phyloP scores from a whole-genome alignment of 2,329 filamentous ascomycete species.

The Ceratocystis albifundus region DNA sequence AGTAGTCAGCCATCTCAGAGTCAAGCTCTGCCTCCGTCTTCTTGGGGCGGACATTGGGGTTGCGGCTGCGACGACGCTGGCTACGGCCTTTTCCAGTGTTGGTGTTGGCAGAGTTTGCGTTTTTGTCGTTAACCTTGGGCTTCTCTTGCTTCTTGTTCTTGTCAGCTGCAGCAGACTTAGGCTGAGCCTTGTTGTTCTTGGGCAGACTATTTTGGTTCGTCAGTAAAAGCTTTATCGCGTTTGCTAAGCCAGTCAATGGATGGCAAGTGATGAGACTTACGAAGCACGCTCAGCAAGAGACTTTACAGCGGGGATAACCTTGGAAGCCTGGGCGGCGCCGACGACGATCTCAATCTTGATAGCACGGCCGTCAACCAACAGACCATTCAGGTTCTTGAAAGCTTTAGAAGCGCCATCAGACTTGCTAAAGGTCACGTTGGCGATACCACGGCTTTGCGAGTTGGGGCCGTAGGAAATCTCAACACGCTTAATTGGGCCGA shows the following conservation, averaged over 20 bases:
- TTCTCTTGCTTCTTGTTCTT: conserved; percentile 50
- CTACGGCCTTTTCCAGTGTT: conserved; percentile 33
- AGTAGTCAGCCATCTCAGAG: conserved; percentile 96
- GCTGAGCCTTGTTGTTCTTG: conserved; percentile 53
- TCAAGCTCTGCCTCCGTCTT: conserved; percentile 95
- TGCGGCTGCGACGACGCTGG: conserved; percentile 39
- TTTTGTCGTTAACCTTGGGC: conserved; percentile 30
- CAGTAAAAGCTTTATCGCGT: conserved; percentile 25
- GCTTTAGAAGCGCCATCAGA: conserved; percentile 74
- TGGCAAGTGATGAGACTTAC: conserved; percentile 34
- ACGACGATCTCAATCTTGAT: conserved; percentile 96
- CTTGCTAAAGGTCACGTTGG: conserved; percentile 76
- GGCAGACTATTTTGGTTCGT: conserved; percentile 28
- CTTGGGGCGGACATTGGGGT: conserved; percentile 55
- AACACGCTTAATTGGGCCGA: conserved; percentile 83
- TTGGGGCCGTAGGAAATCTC: conserved; percentile 87
- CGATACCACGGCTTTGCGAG: conserved; percentile 82
- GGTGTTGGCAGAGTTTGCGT: conserved; percentile 29
- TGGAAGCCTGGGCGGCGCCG: conserved; percentile 59
- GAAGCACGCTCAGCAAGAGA: conserved; percentile 73
- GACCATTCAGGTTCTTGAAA: conserved; percentile 70
- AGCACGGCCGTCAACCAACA: conserved; percentile 77
- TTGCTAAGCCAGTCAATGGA: conserved; percentile 13
- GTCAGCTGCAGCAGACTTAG: conserved; percentile 66
- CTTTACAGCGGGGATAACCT: conserved; percentile 54